Conservation (phyloP, 306 rosid species). For the Alnus rubra region DNA sequence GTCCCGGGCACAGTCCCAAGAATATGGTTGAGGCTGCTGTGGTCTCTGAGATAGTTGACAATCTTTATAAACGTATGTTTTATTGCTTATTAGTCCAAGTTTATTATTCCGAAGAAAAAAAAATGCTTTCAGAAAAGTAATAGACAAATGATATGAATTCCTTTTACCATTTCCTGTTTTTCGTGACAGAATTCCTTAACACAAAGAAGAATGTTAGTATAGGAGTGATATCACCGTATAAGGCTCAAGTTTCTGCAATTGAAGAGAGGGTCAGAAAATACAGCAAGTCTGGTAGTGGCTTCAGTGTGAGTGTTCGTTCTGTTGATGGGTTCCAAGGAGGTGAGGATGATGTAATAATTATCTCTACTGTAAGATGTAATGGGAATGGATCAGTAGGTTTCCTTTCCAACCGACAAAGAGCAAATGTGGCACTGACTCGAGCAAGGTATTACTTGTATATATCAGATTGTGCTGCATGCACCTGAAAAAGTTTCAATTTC, state of each 20-base stretch:
- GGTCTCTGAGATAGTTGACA: slow-evolving; percentile 41
- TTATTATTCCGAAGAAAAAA: not conserved
- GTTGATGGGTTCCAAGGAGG: slow-evolving; percentile 78
- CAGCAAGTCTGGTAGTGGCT: slow-evolving; percentile 17
- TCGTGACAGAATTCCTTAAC: slow-evolving; percentile 26
- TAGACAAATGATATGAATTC: not conserved
- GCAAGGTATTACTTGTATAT: slow-evolving; percentile 43
- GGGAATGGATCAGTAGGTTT: slow-evolving; percentile 48
- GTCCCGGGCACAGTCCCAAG: slow-evolving; percentile 27
- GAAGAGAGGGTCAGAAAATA: slow-evolving; percentile 37
- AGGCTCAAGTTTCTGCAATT: slow-evolving; percentile 58
- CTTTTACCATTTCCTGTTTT: not conserved
- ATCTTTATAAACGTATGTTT: slow-evolving; percentile 45
- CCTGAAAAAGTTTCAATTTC: not conserved
- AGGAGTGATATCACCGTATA: slow-evolving; percentile 69
- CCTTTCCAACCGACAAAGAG: slow-evolving; percentile 47
- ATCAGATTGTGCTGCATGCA: not conserved
- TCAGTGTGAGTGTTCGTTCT: slow-evolving; percentile 52
- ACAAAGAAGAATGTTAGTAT: slow-evolving; percentile 49
- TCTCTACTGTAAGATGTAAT: slow-evolving; percentile 47
- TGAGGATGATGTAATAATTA: slow-evolving; percentile 56
- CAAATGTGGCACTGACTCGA: slow-evolving; percentile 62
- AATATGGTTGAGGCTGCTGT: slow-evolving; percentile 54
- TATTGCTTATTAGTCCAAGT: not conserved
- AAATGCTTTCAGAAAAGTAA: not conserved